Base-by-base conservation (phyloP, 2,329 filamentous ascomycete genomes). In the Epichloe aotearoae region DNA sequence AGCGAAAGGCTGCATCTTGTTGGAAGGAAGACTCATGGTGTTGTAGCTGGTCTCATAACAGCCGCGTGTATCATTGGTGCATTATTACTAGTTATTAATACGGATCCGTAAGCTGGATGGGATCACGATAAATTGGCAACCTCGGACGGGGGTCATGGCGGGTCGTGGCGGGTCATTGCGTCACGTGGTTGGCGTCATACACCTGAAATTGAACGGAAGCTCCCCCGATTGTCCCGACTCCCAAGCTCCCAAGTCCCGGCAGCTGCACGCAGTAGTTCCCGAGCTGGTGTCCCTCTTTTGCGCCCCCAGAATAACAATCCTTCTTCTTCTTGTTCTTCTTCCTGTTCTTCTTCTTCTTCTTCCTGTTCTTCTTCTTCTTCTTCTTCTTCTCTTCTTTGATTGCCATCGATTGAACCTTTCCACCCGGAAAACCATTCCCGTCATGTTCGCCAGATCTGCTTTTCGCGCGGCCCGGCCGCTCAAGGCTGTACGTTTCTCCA, bases 391-490 rank as follows among this genome's bases (percentile, higher is more conserved):
- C 20, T 11, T 17, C 1, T 2, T 19, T 11, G 8, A 11, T 15
- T 42, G 2, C 33, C 3, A 10, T 37, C 2, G 17, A 47, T 39
- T 12, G 8, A 30, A 4, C 20, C 20, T 37, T 46, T 49, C 30
- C 51, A 56, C 59, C 60, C 61, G 62, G 56, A 56, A 50, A 47
- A 46, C 53, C 49, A 53, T 56, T 47, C 46, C 53, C 57, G 79
- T 63, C 57, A 85, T 88, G 82, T 84, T 87, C 63, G 74, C 83
- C 55, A 75, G 83, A 73, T 74, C 80, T 61, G 72, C 74, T 56
- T 74, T 85, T 64, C 77, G 82, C 63, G 76, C 75, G 59, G 76
- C 76, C 50, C 79, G 81, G 70, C 82, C 83, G 57, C 66, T 86
- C 58, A 79, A 75, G 67, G 77, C 77, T 71, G 83, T 86, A 71